Conservation (phyloP, 1,139 yeast species). For the Yarrowia galli region DNA sequence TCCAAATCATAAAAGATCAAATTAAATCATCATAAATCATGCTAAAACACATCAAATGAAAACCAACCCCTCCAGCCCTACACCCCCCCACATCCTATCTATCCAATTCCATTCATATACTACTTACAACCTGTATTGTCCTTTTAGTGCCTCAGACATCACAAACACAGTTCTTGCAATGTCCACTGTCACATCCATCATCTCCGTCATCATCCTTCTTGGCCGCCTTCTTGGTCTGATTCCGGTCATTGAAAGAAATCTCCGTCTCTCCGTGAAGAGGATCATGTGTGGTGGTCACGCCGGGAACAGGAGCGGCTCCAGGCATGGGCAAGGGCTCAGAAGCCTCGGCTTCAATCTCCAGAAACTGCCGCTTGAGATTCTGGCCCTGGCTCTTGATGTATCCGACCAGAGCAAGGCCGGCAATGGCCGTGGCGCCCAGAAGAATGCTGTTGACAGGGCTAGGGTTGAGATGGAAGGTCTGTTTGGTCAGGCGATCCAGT, state of each 20-base stretch:
- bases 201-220: neutral
- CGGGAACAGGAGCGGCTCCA: constrained; percentile 39
- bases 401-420: constrained; percentile 56
- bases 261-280: constrained; percentile 7
- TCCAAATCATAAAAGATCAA: too few relatives aligned
- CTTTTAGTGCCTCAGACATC: too few relatives aligned
- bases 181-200: constrained; percentile 41
- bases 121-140: too few relatives aligned
- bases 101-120: too few relatives aligned
- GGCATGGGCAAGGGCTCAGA: constrained; percentile 63
- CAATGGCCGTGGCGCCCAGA: constrained; percentile 3
- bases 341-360: constrained; percentile 69
- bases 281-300: neutral
- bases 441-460: constrained; percentile 16
- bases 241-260: constrained; percentile 13
- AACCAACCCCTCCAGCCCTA: too few relatives aligned
- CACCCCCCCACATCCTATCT: too few relatives aligned
- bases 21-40: too few relatives aligned
- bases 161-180: constrained; percentile 44
- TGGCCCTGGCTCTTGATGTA: constrained; percentile 65
- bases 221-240: neutral
- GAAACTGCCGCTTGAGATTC: constrained; percentile 57
- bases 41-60: too few relatives aligned
- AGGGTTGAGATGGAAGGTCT: constrained; percentile 41
- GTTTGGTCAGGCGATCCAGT: constrained; percentile 74